Conservation (phyloP, 208 protist genomes). For the Blechomonas ayalai region DNA sequence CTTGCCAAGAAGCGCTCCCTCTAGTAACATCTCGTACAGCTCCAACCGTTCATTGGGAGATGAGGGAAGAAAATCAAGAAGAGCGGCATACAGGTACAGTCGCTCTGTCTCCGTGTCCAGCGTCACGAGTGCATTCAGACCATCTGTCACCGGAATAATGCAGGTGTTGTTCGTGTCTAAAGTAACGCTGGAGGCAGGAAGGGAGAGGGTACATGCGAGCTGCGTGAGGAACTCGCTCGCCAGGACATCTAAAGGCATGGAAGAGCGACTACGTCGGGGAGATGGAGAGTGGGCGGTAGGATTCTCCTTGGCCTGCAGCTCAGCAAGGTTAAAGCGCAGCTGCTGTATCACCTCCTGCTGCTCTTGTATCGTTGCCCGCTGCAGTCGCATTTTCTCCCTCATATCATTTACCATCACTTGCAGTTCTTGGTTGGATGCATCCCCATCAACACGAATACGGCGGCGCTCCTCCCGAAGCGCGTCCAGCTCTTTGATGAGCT, state of each 20-base stretch:
- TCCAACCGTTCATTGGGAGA: conserved; percentile 12
- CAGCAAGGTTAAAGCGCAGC: conserved; percentile 1
- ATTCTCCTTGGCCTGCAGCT: conserved; percentile 6
- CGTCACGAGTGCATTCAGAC: conserved; percentile 57
- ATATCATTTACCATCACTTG: conserved; percentile 23
- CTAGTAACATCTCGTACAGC: conserved; percentile 67
- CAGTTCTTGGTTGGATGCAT: conserved; percentile 19
- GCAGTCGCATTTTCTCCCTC: conserved; percentile 18
- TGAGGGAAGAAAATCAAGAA: conserved; percentile 56
- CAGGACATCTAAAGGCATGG: neutral
- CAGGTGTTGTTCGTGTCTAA: conserved; percentile 67
- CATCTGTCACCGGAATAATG: conserved; percentile 7
- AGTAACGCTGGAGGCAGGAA: neutral
- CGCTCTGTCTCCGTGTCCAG: conserved; percentile 54
- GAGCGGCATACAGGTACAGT: conserved; percentile 67
- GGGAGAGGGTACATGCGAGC: neutral
- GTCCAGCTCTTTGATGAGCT: conserved; percentile 50
- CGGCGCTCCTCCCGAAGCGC: conserved; percentile 45
- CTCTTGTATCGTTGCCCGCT: conserved; percentile 6
- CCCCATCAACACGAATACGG: conserved; percentile 12
- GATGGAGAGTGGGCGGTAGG: conserved; percentile 8
- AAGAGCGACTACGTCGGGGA: too few species aligned
- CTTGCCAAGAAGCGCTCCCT: conserved; percentile 68
- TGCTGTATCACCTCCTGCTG: conserved; percentile 1
- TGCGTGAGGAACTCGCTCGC: neutral